Conservation (phyloP, 345 rosid genomes). For the Linum lewisii region DNA sequence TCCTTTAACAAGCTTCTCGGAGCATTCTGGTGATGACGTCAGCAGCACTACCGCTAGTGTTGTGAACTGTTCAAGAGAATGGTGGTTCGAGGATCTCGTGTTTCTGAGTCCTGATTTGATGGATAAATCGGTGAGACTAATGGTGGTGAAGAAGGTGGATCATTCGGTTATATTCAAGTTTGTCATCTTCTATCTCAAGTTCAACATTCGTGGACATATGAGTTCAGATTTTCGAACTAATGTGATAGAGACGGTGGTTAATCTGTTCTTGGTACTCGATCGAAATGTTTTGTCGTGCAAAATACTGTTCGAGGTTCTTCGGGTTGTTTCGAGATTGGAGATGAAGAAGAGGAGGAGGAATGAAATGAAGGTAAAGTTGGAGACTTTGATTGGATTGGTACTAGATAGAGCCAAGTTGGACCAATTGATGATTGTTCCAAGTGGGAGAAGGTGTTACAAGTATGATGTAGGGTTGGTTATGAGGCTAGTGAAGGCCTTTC, state of each 20-base stretch:
- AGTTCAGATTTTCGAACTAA: conserved; percentile 19
- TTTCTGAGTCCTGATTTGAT: conserved; percentile 28
- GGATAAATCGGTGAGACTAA: conserved; percentile 17
- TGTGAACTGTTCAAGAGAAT: conserved; percentile 15
- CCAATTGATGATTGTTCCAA: conserved; percentile 27
- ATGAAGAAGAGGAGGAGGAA: conserved; percentile 10
- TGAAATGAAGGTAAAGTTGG: conserved; percentile 23
- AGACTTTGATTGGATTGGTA: conserved; percentile 34
- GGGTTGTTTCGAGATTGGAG: conserved; percentile 20
- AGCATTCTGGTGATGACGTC: conserved; percentile 28
- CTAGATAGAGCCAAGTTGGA: conserved; percentile 43
- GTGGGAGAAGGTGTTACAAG: conserved; percentile 12
- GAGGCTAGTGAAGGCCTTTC: conserved; percentile 32
- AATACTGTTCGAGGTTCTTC: conserved; percentile 28
- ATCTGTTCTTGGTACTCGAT: conserved; percentile 26
- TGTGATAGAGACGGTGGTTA: conserved; percentile 20
- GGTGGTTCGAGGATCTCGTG: conserved; percentile 47
- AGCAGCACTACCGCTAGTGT: conserved; percentile 27
- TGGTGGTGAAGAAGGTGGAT: conserved; percentile 25
- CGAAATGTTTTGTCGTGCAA: conserved; percentile 30
- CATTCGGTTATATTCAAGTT: conserved; percentile 28
- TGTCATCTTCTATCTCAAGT: conserved; percentile 30
- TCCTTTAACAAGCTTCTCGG: conserved; percentile 17
- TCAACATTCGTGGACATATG: conserved; percentile 11
- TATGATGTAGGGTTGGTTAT: conserved; percentile 43